Percentiles rank a stretch among this genome's conserved stretches.
phyloP scores from a whole-genome alignment of 2,329 filamentous ascomycete species.

The Zymoseptoria crescenta region DNA sequence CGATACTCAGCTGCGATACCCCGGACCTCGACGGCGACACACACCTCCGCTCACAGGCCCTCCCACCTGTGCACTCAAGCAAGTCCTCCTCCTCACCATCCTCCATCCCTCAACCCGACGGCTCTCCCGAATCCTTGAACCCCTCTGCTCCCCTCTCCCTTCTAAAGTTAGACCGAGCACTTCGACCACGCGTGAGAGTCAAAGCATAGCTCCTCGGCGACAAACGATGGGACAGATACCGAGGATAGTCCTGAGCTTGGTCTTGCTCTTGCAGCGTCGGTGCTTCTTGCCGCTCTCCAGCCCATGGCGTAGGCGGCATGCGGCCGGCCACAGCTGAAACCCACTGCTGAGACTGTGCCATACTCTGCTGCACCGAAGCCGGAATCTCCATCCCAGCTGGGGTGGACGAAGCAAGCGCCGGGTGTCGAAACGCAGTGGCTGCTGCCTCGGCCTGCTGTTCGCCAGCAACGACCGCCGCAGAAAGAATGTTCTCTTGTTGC shows the following conservation, averaged over 20 bases:
- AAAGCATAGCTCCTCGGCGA: too few species aligned
- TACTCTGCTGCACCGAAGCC: not conserved
- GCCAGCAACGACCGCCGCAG: not conserved
- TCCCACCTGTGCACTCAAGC: too few species aligned
- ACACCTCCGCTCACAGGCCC: too few species aligned
- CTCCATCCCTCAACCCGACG: not conserved
- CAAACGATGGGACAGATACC: not conserved
- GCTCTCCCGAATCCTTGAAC: not conserved
- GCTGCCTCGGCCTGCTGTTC: not conserved
- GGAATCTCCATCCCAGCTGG: not conserved
- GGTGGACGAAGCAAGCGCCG: not conserved
- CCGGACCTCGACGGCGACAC: too few species aligned
- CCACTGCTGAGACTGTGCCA: not conserved
- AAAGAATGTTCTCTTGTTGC: not conserved
- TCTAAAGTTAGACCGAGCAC: too few species aligned
- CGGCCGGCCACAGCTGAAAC: not conserved
- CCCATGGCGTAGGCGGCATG: not conserved
- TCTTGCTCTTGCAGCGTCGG: not conserved
- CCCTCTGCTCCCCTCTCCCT: too few species aligned
- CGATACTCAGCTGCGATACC: too few species aligned
- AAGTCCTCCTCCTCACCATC: not conserved
- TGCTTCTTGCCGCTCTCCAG: not conserved
- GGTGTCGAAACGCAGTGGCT: not conserved
- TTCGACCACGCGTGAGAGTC: too few species aligned
- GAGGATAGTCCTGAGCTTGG: not conserved